A percentile compares a stretch with the other conserved stretches of the same genome.
Evolutionary conservation across 116 monocot genomes (phyloP).

Genomic region (Zostera marina): DNA sequence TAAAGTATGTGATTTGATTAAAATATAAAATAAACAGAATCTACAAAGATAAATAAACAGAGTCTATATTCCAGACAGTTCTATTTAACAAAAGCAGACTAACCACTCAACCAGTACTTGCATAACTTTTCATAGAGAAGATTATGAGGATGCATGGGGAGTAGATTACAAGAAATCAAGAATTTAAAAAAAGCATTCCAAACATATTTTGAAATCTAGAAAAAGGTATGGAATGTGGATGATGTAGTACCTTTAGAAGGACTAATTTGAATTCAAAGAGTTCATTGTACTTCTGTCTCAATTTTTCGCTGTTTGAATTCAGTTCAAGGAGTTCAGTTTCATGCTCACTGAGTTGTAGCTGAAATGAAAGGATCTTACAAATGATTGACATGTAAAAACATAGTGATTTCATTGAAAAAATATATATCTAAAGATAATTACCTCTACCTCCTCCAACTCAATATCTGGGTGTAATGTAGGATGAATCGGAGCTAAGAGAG

Average conservation of each 20-base stretch:
- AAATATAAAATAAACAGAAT: too few relatives aligned
- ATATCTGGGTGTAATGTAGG: slow-evolving; percentile 58
- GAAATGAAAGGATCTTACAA: slow-evolving; percentile 16
- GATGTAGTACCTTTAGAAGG: slow-evolving; percentile 54
- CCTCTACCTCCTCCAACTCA: slow-evolving; percentile 86
- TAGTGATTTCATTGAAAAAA: background rate
- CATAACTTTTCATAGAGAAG: too few relatives aligned
- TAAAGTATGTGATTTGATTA: too few relatives aligned
- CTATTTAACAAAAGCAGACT: too few relatives aligned
- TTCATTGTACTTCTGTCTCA: slow-evolving; percentile 83
- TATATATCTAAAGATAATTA: slow-evolving; percentile 8
- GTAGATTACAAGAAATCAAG: too few relatives aligned
- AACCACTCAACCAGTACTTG: too few relatives aligned
- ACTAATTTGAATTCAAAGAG: slow-evolving; percentile 97
- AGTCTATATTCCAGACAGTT: too few relatives aligned
- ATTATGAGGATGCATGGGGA: too few relatives aligned
- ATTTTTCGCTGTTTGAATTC: slow-evolving; percentile 88
- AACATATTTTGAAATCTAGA: too few relatives aligned
- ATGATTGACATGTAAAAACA: background rate
- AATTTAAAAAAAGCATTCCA: too few relatives aligned
- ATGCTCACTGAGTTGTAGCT: slow-evolving; percentile 72
- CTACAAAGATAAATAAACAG: too few relatives aligned
- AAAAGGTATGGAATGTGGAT: background rate
- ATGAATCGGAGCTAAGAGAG: slow-evolving; percentile 32
- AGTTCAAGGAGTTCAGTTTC: slow-evolving; percentile 96